Percentiles rank a stretch among this genome's conserved stretches.
phyloP scores from a whole-genome alignment of 108 stramenopile species.

The Stephanodiscus triporus region DNA sequence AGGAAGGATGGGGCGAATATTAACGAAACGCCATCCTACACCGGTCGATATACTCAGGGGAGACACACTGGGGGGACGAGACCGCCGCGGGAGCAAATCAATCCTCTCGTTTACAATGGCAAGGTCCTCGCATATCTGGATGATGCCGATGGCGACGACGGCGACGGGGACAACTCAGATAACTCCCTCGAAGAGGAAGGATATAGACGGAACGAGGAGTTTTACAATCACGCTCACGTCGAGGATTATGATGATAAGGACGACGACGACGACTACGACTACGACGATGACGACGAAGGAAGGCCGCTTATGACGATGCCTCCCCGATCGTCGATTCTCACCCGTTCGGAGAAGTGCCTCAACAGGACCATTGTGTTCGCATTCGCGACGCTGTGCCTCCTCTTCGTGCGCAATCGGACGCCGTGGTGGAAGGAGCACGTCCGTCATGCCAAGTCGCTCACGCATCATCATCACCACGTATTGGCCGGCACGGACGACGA shows the following conservation, averaged over 20 bases:
- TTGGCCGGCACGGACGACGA: constrained; percentile 1
- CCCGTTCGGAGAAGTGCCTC: constrained; percentile 25
- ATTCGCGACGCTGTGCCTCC: constrained; percentile 8
- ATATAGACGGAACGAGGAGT: constrained; percentile 2
- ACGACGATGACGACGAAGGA: constrained; percentile 36
- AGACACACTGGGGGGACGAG: too few relatives aligned
- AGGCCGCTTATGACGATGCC: constrained; percentile 25
- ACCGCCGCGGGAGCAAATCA: too few relatives aligned
- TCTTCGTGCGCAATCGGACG: constrained; percentile 30
- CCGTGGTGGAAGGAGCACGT: constrained; percentile 31
- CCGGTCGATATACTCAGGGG: too few relatives aligned
- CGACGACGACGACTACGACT: constrained; percentile 29
- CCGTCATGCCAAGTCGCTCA: constrained; percentile 1
- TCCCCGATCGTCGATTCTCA: background rate
- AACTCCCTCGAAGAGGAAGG: background rate
- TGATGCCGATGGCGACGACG: background rate
- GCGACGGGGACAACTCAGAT: background rate
- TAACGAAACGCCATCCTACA: too few relatives aligned
- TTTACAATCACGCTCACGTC: constrained; percentile 6
- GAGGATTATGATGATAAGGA: background rate
- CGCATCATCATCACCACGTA: constrained; percentile 19
- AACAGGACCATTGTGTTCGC: constrained; percentile 24
- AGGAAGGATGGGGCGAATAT: too few relatives aligned
- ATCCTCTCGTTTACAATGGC: too few relatives aligned
- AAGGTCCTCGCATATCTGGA: too few relatives aligned